Evolutionary conservation across 306 rosid genomes (phyloP).

Genomic region (Amphicarpaea edgeworthii): DNA sequence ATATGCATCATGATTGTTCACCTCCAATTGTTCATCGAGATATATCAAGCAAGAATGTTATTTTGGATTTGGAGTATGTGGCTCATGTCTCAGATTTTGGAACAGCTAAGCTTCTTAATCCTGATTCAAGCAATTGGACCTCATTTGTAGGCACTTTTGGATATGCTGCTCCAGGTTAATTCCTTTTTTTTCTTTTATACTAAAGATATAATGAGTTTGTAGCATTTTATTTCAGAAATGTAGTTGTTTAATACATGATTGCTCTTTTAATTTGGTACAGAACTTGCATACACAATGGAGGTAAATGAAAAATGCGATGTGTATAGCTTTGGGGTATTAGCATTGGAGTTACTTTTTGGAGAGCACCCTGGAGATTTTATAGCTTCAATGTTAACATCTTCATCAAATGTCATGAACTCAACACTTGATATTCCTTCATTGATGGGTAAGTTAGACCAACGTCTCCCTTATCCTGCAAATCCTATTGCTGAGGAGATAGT

Average conservation of each 20-base stretch:
- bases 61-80: constrained; percentile 34
- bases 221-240: neutral
- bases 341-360: constrained; percentile 39
- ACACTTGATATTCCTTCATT: neutral
- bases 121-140: constrained; percentile 33
- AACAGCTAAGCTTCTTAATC: constrained; percentile 22
- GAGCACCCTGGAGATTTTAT: constrained; percentile 17
- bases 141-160: constrained; percentile 41
- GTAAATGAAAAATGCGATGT: constrained; percentile 39
- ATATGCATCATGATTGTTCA: constrained; percentile 44
- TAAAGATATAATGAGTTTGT: no score
- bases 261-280: neutral
- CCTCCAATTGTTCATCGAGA: constrained; percentile 35
- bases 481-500: neutral
- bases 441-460: constrained; percentile 23
- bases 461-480: neutral
- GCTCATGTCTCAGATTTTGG: constrained; percentile 38
- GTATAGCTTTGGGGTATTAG: constrained; percentile 35
- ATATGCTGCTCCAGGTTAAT: constrained; percentile 43
- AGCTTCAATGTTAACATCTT: neutral
- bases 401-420: neutral
- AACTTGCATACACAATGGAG: constrained; percentile 32
- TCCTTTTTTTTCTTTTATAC: neutral
- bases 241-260: neutral
- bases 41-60: constrained; percentile 37